A percentile compares a stretch with the other conserved stretches of the same genome.
phyloP scores from a whole-genome alignment of 495 filamentous ascomycete genomes.

The Tuber aestivum region DNA sequence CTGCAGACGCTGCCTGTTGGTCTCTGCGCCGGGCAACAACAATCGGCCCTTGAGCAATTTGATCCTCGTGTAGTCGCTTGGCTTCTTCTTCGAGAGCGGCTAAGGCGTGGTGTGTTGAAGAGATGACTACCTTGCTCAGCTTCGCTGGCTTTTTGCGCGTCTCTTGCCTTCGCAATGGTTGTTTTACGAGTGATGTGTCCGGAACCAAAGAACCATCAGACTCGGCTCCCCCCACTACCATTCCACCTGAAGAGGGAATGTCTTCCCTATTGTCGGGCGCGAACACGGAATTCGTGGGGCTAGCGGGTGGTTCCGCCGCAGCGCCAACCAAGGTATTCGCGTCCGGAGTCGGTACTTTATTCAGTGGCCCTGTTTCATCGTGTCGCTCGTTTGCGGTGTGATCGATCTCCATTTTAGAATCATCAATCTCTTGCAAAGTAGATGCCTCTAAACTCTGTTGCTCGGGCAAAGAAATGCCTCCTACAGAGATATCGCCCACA shows the following conservation, averaged over 20 bases:
- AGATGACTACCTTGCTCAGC: conserved; percentile 39
- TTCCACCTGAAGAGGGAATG: background rate
- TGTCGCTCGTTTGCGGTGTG: background rate
- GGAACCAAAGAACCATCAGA: background rate
- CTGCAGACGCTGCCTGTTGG: conserved; percentile 38
- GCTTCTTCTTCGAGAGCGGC: conserved; percentile 39
- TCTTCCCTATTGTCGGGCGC: background rate
- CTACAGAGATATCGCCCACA: background rate
- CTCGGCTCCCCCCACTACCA: background rate
- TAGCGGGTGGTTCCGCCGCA: background rate
- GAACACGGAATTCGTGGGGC: background rate
- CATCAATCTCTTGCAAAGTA: background rate
- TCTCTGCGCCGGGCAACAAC: conserved; percentile 40
- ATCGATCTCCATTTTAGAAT: conserved; percentile 1
- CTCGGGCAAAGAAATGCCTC: background rate
- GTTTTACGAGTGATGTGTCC: background rate
- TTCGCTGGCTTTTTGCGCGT: conserved; percentile 23
- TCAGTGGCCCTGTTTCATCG: background rate
- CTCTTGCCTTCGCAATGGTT: conserved; percentile 11
- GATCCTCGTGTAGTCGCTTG: conserved; percentile 38
- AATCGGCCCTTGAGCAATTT: conserved; percentile 40
- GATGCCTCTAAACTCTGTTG: background rate
- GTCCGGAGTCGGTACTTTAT: background rate
- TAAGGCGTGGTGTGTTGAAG: conserved; percentile 38
- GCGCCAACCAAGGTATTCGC: background rate